phyloP scores from a whole-genome alignment of 1,284 basidiomycete genomes.

The Cutaneotrichosporon mucoides region DNA sequence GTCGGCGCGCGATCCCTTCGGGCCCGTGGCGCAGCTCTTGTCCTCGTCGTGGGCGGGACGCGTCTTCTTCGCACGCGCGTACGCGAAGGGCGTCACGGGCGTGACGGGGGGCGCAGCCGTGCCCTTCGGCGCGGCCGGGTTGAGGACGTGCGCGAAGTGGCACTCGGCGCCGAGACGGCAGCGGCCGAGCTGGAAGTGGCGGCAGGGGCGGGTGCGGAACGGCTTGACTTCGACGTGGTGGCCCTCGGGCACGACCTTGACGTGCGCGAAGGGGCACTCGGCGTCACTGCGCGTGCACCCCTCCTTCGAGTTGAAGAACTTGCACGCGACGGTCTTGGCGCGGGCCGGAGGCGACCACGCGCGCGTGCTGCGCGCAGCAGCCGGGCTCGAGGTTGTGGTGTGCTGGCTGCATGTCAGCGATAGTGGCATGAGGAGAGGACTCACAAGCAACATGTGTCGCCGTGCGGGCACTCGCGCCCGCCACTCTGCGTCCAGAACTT shows the following conservation, averaged over 20 bases:
- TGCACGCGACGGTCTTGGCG: conserved; percentile 31
- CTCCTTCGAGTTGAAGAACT: conserved; percentile 44
- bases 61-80: neutral
- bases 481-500: conserved; percentile 33
- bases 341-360: neutral
- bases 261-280: conserved; percentile 41
- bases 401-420: no score
- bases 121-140: neutral
- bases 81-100: neutral
- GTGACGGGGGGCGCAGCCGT: neutral
- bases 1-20: no score
- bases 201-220: conserved; percentile 43
- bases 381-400: no score
- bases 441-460: conserved; percentile 44
- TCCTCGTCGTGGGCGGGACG: no score
- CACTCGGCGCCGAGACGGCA: conserved; percentile 45
- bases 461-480: conserved; percentile 40
- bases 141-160: conserved; percentile 43
- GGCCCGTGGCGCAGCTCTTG: neutral
- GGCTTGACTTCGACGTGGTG: conserved; percentile 27
- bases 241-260: conserved; percentile 34
- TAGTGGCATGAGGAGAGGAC: conserved; percentile 7
- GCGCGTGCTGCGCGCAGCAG: no score
- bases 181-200: conserved; percentile 41
- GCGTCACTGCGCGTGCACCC: conserved; percentile 36